Evolutionary conservation across 1,139 yeast species (phyloP), one percentile per base, ranked within the genome.

Genomic region (Meyerozyma carpophila): DNA sequence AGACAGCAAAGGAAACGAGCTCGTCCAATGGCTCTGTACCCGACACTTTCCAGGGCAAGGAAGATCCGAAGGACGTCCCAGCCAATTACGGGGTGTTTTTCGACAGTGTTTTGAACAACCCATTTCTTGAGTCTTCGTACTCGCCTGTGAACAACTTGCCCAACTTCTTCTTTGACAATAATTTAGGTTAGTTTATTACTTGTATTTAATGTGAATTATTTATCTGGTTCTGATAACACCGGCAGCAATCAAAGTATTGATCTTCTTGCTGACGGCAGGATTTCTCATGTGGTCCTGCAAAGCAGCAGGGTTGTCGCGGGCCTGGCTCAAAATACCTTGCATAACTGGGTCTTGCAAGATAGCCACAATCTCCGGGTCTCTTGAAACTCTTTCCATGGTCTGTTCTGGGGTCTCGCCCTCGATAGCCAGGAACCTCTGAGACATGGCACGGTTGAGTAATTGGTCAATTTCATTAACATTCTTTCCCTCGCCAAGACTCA

Each of bases 241-340:
- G 28, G 98, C 97, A 46, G 97, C 95, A 62, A 91, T 84, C 67
- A 94, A 79, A 60, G 87, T 79, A 64, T 87, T 86, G 58, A 94
- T 83, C 81, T 93, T 94, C 66, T 82, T 84, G 58, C 83, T 80
- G 44, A 94, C 90, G 52, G 83, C 95, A 32, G 98, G 98, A 68
- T 93, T 94, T 75, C 81, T 87, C 97, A 94, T 90, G 68, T 94
- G 98, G 56, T 93, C 98, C 63, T 88, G 94, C 55, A 94, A 77
- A 41, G 98, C 98, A 42, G 96, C 96, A 40, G 98, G 98, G 63
- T 94, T 87, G 50, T 83, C 89, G 65, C 86, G 88, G 16, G 98
- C 98, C 70, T 94, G 98, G 52, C 82, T 84, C 62, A 94, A 77
- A 54, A 94, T 93, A 48, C 93, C 85, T 70, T 90, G 94, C 98